phyloP scores from a whole-genome alignment of 495 filamentous ascomycete genomes.

The Penicillium waksmanii region DNA sequence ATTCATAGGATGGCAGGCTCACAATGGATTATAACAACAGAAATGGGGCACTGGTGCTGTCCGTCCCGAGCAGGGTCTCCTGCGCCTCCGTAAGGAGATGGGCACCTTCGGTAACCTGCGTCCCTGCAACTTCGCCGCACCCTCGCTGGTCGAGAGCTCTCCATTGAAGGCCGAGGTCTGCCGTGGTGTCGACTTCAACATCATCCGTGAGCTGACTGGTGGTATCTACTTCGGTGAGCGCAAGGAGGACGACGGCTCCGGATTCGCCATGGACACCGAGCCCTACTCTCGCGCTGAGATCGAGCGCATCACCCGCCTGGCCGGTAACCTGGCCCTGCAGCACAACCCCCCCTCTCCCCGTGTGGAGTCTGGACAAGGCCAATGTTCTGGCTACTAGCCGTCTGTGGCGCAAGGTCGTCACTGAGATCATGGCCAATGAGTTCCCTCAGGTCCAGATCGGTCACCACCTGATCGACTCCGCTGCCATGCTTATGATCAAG shows the following conservation, averaged over 20 bases:
- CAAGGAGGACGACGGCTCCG: constrained; percentile 77
- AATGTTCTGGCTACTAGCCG: constrained; percentile 92
- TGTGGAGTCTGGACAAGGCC: constrained; percentile 94
- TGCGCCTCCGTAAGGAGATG: constrained; percentile 92
- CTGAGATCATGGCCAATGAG: constrained; percentile 76
- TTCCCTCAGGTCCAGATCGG: constrained; percentile 82
- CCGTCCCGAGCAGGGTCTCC: constrained; percentile 92
- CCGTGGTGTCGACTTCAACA: constrained; percentile 88
- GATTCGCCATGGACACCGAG: constrained; percentile 84
- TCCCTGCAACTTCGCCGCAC: constrained; percentile 94
- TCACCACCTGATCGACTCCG: constrained; percentile 94
- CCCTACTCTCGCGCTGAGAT: constrained; percentile 87
- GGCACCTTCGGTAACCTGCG: constrained; percentile 95
- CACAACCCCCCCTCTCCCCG: constrained; percentile 79
- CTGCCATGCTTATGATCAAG: constrained; percentile 98
- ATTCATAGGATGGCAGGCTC: not conserved
- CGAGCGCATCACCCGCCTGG: constrained; percentile 84
- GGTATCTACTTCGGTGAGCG: constrained; percentile 98
- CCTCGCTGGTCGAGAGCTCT: constrained; percentile 82
- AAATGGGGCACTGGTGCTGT: constrained; percentile 95
- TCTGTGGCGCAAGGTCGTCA: constrained; percentile 87
- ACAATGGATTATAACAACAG: constrained; percentile 28
- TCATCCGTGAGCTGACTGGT: constrained; percentile 92
- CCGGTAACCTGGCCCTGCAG: constrained; percentile 78
- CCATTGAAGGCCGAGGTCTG: constrained; percentile 88